Percentiles rank a stretch among this genome's conserved stretches.
Conservation (phyloP, 345 rosid species). For the Lenwebbia sp. region DNA sequence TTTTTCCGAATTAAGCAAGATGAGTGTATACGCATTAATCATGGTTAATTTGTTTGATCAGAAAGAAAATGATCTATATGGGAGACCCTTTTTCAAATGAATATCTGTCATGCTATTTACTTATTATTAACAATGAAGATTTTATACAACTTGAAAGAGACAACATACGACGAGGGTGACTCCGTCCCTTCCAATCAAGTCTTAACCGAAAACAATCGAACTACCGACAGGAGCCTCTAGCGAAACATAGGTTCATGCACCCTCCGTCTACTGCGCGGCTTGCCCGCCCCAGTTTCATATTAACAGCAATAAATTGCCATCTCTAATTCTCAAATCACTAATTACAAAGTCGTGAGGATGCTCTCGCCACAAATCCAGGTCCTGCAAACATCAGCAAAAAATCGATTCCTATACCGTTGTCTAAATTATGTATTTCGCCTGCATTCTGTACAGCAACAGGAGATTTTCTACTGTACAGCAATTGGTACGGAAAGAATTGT, state of each 20-base stretch:
- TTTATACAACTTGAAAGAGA: neutral
- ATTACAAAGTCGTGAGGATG: neutral
- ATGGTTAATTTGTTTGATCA: too few species aligned
- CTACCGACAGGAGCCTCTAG: neutral
- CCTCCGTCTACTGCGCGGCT: neutral
- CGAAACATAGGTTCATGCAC: neutral
- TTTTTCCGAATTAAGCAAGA: too few species aligned
- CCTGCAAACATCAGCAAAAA: neutral
- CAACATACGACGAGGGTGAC: neutral
- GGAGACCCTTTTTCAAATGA: neutral
- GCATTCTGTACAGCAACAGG: neutral
- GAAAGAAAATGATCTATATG: too few species aligned
- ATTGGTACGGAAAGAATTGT: neutral
- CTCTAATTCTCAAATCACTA: neutral
- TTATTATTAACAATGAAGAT: neutral
- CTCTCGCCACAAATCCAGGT: neutral
- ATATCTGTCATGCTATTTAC: neutral
- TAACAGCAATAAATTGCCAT: neutral
- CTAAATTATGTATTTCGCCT: neutral
- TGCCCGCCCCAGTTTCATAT: neutral
- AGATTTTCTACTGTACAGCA: neutral
- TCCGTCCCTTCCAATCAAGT: neutral
- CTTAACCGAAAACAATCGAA: neutral
- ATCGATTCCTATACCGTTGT: neutral
- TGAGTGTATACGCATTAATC: too few species aligned